Percentiles rank a stretch among this genome's conserved stretches.
Evolutionary conservation across 768 basidiomycete species (phyloP).

Genomic region (Strobilomyces confusus): DNA sequence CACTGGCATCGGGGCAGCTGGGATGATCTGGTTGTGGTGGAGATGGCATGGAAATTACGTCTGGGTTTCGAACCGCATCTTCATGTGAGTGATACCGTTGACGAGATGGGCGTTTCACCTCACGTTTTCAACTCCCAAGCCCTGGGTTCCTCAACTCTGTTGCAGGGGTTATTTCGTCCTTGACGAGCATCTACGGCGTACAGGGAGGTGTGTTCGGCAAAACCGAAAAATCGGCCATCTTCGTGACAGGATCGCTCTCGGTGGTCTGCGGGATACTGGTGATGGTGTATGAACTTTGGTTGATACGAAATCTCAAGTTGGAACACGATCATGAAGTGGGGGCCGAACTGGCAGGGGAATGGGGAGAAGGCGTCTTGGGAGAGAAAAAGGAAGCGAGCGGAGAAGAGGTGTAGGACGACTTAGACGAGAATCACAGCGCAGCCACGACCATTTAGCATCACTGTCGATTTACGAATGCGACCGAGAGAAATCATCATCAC

Average conservation of each 20-base stretch:
- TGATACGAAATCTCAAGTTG: constrained; percentile 39
- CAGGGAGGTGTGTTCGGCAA: constrained; percentile 44
- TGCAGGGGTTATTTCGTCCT: constrained; percentile 53
- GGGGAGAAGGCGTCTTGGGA: constrained; percentile 40
- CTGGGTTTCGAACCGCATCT: constrained; percentile 55
- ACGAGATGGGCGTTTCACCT: background rate
- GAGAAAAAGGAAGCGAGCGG: constrained; percentile 1
- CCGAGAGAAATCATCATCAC: background rate
- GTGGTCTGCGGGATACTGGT: constrained; percentile 40
- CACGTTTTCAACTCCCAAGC: constrained; percentile 27
- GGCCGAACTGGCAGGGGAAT: constrained; percentile 38
- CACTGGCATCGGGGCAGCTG: constrained; percentile 47
- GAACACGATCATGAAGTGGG: constrained; percentile 42
- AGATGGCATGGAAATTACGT: constrained; percentile 56
- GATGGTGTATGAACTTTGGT: constrained; percentile 43
- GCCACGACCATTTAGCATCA: background rate
- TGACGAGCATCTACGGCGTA: constrained; percentile 47
- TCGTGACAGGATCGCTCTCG: constrained; percentile 41
- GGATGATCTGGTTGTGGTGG: constrained; percentile 61
- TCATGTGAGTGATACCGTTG: constrained; percentile 39
- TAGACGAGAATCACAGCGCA: background rate
- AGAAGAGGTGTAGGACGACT: background rate
- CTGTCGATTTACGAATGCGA: background rate
- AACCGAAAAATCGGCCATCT: constrained; percentile 43
- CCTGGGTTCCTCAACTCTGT: constrained; percentile 56